phyloP scores from a whole-genome alignment of 2,329 filamentous ascomycete genomes.

The Davidsoniella eucalypti region DNA sequence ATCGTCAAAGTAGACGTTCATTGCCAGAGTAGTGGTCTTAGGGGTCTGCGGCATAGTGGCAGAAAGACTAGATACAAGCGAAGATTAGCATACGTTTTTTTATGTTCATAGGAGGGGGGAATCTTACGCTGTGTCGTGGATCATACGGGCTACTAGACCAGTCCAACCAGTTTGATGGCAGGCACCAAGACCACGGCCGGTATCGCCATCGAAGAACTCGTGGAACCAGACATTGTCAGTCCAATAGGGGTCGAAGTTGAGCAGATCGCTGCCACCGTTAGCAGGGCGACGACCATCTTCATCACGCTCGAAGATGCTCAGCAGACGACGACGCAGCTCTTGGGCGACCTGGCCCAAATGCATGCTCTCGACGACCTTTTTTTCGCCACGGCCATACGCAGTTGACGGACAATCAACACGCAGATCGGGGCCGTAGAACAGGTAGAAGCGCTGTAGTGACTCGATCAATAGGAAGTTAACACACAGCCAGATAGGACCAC shows the following conservation, averaged over 20 bases:
- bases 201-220: slow-evolving; percentile 93
- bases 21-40: slow-evolving; percentile 65
- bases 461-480: slow-evolving; percentile 93
- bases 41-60: slow-evolving; percentile 82
- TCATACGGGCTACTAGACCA: slow-evolving; percentile 86
- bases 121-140: slow-evolving; percentile 86
- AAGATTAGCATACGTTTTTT: background rate
- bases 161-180: slow-evolving; percentile 97
- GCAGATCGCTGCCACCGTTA: slow-evolving; percentile 66
- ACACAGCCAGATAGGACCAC: slow-evolving; percentile 87
- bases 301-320: slow-evolving; percentile 74
- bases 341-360: slow-evolving; percentile 89
- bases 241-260: slow-evolving; percentile 89
- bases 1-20: slow-evolving; percentile 92
- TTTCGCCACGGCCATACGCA: slow-evolving; percentile 1
- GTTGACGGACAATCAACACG: slow-evolving; percentile 67
- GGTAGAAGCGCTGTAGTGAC: slow-evolving; percentile 84
- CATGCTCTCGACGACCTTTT: slow-evolving; percentile 42
- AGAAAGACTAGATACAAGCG: slow-evolving; percentile 48
- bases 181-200: slow-evolving; percentile 73
- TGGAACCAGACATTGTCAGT: slow-evolving; percentile 89
- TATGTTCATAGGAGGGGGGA: background rate
- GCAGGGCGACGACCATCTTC: slow-evolving; percentile 79
- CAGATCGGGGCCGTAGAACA: slow-evolving; percentile 82
- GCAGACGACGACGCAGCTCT: slow-evolving; percentile 84